These are phyloP conservation scores for Pichia sp. DNA, from an alignment of 1,139 yeast species.

Conservation along the genomic window DNA sequence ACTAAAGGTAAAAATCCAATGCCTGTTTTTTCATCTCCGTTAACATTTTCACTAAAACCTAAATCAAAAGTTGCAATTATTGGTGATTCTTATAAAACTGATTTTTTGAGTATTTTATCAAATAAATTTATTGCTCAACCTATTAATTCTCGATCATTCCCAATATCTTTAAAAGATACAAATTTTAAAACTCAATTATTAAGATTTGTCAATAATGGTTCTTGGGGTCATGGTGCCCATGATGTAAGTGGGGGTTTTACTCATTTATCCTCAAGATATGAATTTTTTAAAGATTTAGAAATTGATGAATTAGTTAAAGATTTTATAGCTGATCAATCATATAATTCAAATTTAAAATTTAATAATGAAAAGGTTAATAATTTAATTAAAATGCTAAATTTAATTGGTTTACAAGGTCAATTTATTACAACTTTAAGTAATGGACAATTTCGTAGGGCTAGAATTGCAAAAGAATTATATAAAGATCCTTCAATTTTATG, in stretches of 20 bases:
- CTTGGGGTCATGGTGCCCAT: constrained; percentile 31
- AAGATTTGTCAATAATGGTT: constrained; percentile 57
- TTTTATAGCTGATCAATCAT: constrained; percentile 49
- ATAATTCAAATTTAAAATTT: constrained; percentile 38
- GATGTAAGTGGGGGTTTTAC: constrained; percentile 35
- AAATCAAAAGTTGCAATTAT: constrained; percentile 45
- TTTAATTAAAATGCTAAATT: constrained; percentile 37
- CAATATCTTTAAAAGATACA: constrained; percentile 34
- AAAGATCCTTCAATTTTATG: constrained; percentile 58
- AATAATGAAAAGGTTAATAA: constrained; percentile 19
- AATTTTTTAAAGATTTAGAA: constrained; percentile 67
- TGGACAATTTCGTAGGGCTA: constrained; percentile 88
- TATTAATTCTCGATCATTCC: constrained; percentile 48
- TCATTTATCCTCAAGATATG: constrained; percentile 85
- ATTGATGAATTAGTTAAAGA: constrained; percentile 69
- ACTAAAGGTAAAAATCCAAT: constrained; percentile 6
- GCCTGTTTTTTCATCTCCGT: constrained; percentile 23
- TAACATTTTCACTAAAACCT: constrained; percentile 27
- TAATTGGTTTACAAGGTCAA: constrained; percentile 52
- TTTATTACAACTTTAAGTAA: constrained; percentile 88
- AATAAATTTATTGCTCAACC: constrained; percentile 48
- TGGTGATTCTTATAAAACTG: constrained; percentile 40
- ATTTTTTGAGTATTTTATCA: constrained; percentile 38
- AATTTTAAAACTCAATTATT: constrained; percentile 44
- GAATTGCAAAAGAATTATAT: constrained; percentile 70